Conservation (phyloP, 768 basidiomycete genomes). For the Kwoniella newhampshirensis region DNA sequence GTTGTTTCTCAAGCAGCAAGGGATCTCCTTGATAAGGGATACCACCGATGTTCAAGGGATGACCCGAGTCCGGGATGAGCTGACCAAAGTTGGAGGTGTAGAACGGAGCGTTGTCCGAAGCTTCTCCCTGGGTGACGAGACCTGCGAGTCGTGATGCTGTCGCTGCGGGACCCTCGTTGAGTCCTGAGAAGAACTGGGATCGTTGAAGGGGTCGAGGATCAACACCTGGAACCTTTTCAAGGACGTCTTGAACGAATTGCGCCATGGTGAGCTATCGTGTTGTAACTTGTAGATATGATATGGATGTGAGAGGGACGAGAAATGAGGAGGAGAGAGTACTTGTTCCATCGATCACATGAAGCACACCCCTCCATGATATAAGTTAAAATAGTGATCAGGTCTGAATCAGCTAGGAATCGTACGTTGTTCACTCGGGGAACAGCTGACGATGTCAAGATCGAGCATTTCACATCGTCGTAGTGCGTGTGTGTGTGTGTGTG, state of each 20-base stretch:
- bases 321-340: too few species aligned
- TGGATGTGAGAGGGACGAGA: too few species aligned
- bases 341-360: too few species aligned
- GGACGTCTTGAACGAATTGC: conserved; percentile 31
- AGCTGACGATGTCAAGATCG: too few species aligned
- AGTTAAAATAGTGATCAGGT: too few species aligned
- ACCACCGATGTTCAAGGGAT: conserved; percentile 48
- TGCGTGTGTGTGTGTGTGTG: too few species aligned
- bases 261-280: conserved; percentile 8
- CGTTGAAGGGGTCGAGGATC: conserved; percentile 47
- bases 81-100: conserved; percentile 51
- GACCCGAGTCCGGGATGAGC: conserved; percentile 42
- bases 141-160: conserved; percentile 47
- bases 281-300: neutral
- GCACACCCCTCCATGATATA: too few species aligned
- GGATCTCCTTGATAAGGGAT: conserved; percentile 46
- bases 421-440: too few species aligned
- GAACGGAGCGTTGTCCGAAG: conserved; percentile 41
- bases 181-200: conserved; percentile 41
- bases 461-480: too few species aligned
- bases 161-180: conserved; percentile 49
- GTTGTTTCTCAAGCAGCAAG: conserved; percentile 50
- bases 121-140: conserved; percentile 32
- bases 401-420: too few species aligned
- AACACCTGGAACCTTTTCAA: conserved; percentile 43